phyloP scores from a whole-genome alignment of 1,284 basidiomycete genomes.

The Phellopilus nigrolimitatus region DNA sequence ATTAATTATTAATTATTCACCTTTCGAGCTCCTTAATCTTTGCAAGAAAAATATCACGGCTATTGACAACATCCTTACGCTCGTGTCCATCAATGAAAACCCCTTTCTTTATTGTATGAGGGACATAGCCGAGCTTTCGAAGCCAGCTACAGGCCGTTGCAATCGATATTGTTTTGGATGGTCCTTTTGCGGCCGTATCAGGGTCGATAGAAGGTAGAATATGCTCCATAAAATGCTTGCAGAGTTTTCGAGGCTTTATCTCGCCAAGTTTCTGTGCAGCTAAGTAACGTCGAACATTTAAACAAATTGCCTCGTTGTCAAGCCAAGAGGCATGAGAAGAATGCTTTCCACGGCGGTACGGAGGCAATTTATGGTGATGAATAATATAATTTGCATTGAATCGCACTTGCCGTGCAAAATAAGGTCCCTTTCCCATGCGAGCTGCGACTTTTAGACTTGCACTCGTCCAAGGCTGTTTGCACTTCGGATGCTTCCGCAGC shows the following conservation, averaged over 20 bases:
- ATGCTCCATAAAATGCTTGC: constrained; percentile 21
- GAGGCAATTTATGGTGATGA: not conserved
- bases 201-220: constrained; percentile 22
- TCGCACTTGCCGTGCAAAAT: constrained; percentile 2
- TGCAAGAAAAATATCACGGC: constrained; percentile 22
- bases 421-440: constrained; percentile 6
- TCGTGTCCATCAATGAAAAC: constrained; percentile 29
- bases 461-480: not conserved
- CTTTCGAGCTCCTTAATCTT: constrained; percentile 15
- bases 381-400: not conserved
- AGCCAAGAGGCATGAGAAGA: not conserved
- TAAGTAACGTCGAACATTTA: not conserved
- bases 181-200: not conserved
- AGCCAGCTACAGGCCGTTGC: constrained; percentile 24
- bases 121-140: constrained; percentile 23
- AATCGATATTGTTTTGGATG: constrained; percentile 13
- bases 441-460: constrained; percentile 8
- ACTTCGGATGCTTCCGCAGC: not conserved
- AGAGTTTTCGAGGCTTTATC: constrained; percentile 13
- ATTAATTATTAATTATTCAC: too few species aligned
- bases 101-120: constrained; percentile 22
- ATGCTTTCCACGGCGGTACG: not conserved
- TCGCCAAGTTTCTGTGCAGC: not conserved
- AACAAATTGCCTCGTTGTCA: constrained; percentile 4
- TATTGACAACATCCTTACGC: constrained; percentile 24